These are phyloP conservation scores for Straminergon stramineum DNA, from an alignment of 225 moss, liverwort and hornwort species.

Conservation along the genomic window DNA sequence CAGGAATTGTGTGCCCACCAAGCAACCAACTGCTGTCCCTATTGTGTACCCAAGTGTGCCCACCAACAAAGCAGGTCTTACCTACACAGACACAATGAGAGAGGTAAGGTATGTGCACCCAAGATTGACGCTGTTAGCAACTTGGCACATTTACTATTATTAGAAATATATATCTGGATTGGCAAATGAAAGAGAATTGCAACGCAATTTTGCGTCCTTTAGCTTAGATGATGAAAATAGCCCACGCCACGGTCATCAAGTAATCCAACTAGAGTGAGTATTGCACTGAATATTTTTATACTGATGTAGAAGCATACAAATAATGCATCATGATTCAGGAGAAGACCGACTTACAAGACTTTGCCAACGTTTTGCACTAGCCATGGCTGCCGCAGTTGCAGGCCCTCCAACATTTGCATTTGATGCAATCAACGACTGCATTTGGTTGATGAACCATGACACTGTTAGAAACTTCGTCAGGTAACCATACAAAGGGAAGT, in stretches of 20 bases:
- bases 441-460: neutral
- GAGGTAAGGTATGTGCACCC: neutral
- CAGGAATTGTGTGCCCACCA: conserved; percentile 59
- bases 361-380: conserved; percentile 77
- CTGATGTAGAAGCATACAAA: neutral
- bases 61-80: conserved; percentile 86
- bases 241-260: neutral
- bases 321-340: neutral
- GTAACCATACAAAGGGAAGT: neutral
- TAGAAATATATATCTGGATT: neutral
- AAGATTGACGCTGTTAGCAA: neutral
- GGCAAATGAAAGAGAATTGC: neutral
- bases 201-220: neutral
- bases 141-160: no score
- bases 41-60: conserved; percentile 89
- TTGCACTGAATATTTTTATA: neutral
- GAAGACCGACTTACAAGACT: conserved; percentile 41
- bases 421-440: conserved; percentile 67
- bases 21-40: conserved; percentile 76
- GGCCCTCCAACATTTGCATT: conserved; percentile 98
- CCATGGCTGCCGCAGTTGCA: conserved; percentile 97
- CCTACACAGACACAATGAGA: conserved; percentile 26
- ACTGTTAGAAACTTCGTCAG: neutral
- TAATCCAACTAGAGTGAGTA: neutral
- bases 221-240: neutral